Conservation (phyloP, 75 land plant species). For the Chamaecyparis obtusa region DNA sequence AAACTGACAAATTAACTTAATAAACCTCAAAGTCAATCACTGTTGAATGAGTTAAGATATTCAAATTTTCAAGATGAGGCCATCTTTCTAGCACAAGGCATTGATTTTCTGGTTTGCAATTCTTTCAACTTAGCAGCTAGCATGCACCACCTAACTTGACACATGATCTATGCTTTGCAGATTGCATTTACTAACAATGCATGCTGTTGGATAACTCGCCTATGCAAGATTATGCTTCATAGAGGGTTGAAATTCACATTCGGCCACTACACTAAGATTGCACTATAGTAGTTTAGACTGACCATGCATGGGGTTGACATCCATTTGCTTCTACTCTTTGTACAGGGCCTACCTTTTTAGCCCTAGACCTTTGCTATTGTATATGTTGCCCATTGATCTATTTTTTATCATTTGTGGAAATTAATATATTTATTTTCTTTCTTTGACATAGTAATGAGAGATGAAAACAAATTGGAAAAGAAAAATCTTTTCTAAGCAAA, state of each 20-base stretch:
- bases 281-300: neutral
- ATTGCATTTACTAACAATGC: neutral
- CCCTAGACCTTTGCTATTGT: too few species aligned
- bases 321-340: too few species aligned
- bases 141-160: neutral
- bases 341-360: too few species aligned
- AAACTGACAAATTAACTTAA: too few species aligned
- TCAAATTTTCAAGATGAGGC: neutral
- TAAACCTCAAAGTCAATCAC: neutral
- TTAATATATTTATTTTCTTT: neutral
- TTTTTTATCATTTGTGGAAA: too few species aligned
- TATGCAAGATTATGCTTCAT: neutral
- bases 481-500: neutral
- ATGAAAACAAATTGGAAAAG: neutral
- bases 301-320: neutral
- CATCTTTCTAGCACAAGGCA: neutral
- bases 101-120: neutral
- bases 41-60: neutral
- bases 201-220: neutral
- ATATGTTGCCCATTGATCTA: too few species aligned
- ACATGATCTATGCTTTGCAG: neutral
- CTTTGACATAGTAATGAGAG: neutral
- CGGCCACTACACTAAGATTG: neutral
- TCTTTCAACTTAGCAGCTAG: neutral
- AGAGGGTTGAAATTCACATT: neutral